Conservation (phyloP, 1,139 yeast genomes). For the Hanseniaspora gamundiae region DNA sequence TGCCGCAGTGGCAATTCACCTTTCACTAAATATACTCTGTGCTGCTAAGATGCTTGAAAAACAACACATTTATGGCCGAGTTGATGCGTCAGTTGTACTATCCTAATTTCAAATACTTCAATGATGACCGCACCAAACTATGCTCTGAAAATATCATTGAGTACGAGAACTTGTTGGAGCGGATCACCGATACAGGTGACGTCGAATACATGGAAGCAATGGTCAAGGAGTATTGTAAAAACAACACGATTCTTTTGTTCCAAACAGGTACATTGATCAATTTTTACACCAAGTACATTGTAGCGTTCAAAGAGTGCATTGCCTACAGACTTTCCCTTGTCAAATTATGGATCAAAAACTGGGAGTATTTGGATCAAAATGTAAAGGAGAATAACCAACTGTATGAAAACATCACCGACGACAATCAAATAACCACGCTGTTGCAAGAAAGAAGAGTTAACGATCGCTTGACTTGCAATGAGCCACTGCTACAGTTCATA, state of each 20-base stretch:
- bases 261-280: constrained; percentile 12
- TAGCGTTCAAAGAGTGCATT: constrained; percentile 4
- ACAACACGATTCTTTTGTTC: constrained; percentile 11
- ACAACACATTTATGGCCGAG: constrained; percentile 14
- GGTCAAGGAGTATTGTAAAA: constrained; percentile 10
- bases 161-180: constrained; percentile 13
- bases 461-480: constrained; percentile 18
- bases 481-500: constrained; percentile 1
- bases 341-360: constrained; percentile 14
- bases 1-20: constrained; percentile 30
- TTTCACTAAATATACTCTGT: constrained; percentile 38
- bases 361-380: constrained; percentile 18
- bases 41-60: constrained; percentile 13
- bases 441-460: constrained; percentile 18
- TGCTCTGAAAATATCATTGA: constrained; percentile 17
- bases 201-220: constrained; percentile 7
- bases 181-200: constrained; percentile 9
- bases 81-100: constrained; percentile 17
- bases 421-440: constrained; percentile 14
- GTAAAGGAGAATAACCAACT: constrained; percentile 8
- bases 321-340: constrained; percentile 2
- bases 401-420: constrained; percentile 8
- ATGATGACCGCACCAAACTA: constrained; percentile 13
- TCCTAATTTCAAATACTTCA: constrained; percentile 16
- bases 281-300: constrained; percentile 10